Conservation (phyloP, 2,329 filamentous ascomycete species). For the Magnaporthiopsis incrustans region DNA sequence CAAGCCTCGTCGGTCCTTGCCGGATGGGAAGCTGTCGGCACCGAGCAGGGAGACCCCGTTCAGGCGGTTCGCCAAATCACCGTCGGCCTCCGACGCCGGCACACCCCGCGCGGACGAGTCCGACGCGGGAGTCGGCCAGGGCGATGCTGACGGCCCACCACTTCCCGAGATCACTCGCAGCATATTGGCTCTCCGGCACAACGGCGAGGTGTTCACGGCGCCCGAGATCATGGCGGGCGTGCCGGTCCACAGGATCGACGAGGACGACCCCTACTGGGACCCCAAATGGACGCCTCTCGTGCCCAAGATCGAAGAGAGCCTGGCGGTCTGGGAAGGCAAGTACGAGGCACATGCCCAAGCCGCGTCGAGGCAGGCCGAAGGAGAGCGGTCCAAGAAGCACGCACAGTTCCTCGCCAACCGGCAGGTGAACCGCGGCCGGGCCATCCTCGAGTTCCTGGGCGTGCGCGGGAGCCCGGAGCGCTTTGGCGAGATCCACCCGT, state of each 20-base stretch:
- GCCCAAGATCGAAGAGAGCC: slow-evolving; percentile 31
- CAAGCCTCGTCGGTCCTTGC: slow-evolving; percentile 4
- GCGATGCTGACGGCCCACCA: slow-evolving; percentile 7
- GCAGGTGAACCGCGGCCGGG: slow-evolving; percentile 46
- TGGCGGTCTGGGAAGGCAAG: slow-evolving; percentile 41
- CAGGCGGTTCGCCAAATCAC: slow-evolving; percentile 4
- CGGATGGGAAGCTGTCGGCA: slow-evolving; percentile 2
- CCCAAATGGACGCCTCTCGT: slow-evolving; percentile 40
- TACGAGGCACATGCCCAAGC: slow-evolving; percentile 14
- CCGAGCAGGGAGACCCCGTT: not conserved
- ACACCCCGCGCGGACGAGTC: slow-evolving; percentile 3
- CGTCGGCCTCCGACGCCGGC: slow-evolving; percentile 1
- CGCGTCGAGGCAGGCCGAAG: not conserved
- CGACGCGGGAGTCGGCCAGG: slow-evolving; percentile 9
- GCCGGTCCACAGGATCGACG: slow-evolving; percentile 42
- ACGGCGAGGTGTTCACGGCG: slow-evolving; percentile 40
- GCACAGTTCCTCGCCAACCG: slow-evolving; percentile 46
- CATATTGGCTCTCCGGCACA: slow-evolving; percentile 36
- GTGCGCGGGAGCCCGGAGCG: slow-evolving; percentile 12
- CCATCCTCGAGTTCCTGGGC: slow-evolving; percentile 42
- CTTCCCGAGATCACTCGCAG: slow-evolving; percentile 35
- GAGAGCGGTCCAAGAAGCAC: slow-evolving; percentile 21
- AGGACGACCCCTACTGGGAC: slow-evolving; percentile 48
- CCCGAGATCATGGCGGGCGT: slow-evolving; percentile 46
- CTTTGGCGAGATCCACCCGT: slow-evolving; percentile 44